A percentile compares a stretch with the other conserved stretches of the same genome.
Evolutionary conservation across 2,329 filamentous ascomycete genomes (phyloP).

Genomic region (Triangularia setosa): DNA sequence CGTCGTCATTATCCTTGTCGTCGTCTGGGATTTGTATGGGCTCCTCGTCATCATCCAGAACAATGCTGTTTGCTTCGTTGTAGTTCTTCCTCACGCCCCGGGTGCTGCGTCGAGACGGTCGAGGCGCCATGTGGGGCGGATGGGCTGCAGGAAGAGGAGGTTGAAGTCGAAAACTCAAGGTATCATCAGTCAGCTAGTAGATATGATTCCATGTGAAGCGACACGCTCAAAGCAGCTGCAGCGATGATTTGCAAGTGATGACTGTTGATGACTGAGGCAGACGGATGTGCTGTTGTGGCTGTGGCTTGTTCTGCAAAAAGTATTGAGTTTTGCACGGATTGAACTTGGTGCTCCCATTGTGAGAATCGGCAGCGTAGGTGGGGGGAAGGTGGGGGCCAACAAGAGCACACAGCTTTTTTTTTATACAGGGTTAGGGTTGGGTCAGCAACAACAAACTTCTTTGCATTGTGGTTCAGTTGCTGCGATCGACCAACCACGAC

Average conservation of each 20-base stretch:
- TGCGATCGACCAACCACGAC: no score
- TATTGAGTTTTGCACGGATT: background rate
- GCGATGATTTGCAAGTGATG: background rate
- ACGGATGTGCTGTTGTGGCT: background rate
- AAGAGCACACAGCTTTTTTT: background rate
- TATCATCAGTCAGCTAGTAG: background rate
- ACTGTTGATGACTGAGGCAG: background rate
- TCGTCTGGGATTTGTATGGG: slow-evolving; percentile 13
- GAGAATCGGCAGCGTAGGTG: background rate
- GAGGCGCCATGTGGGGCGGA: slow-evolving; percentile 16
- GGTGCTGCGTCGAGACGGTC: slow-evolving; percentile 8
- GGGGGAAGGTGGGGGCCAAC: background rate
- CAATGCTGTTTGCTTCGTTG: slow-evolving; percentile 16
- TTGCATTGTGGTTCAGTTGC: no score
- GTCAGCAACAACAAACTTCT: background rate
- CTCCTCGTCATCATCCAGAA: slow-evolving; percentile 23
- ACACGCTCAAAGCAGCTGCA: background rate
- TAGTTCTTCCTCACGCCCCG: slow-evolving; percentile 24
- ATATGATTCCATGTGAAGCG: background rate
- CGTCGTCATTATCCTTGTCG: slow-evolving; percentile 19
- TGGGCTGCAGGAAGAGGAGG: background rate
- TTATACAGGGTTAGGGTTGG: background rate
- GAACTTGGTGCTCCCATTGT: background rate
- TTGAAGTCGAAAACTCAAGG: background rate
- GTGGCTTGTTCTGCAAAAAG: background rate